Evolutionary conservation across 495 filamentous ascomycete species (phyloP).

Genomic region (Aspergillus taichungensis): DNA sequence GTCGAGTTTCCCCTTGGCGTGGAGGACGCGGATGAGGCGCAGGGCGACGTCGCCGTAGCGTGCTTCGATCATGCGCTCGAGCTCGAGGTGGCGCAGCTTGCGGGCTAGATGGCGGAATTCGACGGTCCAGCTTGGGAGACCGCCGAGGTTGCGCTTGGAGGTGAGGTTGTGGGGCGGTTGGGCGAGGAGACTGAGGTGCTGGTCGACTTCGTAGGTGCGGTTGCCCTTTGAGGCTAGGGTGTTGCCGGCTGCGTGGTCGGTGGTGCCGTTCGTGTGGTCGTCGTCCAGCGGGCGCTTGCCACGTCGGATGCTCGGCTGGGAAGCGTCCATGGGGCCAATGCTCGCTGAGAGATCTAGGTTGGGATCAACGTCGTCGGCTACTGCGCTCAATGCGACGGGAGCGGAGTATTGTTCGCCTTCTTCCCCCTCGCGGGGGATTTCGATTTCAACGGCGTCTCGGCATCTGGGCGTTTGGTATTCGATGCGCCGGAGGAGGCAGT

Average conservation of each 20-base stretch:
- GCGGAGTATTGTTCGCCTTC: conserved; percentile 36
- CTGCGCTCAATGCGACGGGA: conserved; percentile 25
- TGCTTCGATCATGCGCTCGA: conserved; percentile 68
- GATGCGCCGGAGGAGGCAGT: conserved; percentile 55
- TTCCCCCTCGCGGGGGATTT: conserved; percentile 45
- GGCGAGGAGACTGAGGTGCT: conserved; percentile 68
- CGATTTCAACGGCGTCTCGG: conserved; percentile 49
- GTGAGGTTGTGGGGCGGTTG: conserved; percentile 61
- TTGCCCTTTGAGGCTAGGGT: conserved; percentile 28
- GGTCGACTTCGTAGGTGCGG: conserved; percentile 49
- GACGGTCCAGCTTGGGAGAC: conserved; percentile 67
- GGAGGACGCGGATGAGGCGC: conserved; percentile 71
- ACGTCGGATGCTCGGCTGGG: conserved; percentile 16
- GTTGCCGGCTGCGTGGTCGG: conserved; percentile 11
- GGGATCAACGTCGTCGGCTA: conserved; percentile 34
- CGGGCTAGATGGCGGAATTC: conserved; percentile 63
- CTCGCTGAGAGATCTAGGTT: conserved; percentile 28
- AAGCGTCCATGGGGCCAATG: conserved; percentile 26
- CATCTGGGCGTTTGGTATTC: conserved; percentile 63
- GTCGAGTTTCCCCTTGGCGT: conserved; percentile 80
- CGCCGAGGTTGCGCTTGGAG: conserved; percentile 35
- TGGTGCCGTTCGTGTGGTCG: conserved; percentile 28
- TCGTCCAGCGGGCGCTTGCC: conserved; percentile 34
- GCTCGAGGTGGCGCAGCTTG: conserved; percentile 58
- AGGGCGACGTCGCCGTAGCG: conserved; percentile 66